Conservation (phyloP, 352 stramenopile genomes). For the Pythium volutum region DNA sequence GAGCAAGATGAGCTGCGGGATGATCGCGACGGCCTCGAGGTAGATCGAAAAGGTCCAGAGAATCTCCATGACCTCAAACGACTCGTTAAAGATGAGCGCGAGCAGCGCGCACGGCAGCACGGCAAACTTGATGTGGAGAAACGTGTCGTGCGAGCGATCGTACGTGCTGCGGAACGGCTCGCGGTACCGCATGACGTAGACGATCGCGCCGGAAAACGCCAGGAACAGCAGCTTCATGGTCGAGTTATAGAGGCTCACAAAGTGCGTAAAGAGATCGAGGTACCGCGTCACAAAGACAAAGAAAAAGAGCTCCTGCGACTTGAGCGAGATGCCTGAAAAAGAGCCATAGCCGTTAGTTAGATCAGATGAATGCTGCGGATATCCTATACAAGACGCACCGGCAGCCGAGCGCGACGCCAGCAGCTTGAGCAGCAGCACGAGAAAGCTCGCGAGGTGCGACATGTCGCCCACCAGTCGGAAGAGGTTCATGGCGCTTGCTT, state of each 20-base stretch:
- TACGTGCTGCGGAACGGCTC: constrained; percentile 98
- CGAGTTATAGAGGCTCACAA: constrained; percentile 97
- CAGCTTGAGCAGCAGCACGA: constrained; percentile 97
- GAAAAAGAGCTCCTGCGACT: constrained; percentile 99
- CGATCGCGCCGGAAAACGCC: constrained; percentile 93
- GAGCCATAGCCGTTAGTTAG: neutral
- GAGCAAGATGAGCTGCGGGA: constrained; percentile 99
- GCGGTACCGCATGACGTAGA: constrained; percentile 97
- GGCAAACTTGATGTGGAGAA: constrained; percentile 98
- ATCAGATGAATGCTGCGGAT: neutral
- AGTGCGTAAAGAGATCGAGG: constrained; percentile 97
- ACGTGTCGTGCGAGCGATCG: constrained; percentile 98
- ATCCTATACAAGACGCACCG: constrained; percentile 31
- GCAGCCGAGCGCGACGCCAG: constrained; percentile 78
- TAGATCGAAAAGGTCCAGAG: constrained; percentile 99
- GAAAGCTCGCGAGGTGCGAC: constrained; percentile 98
- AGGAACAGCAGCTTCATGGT: constrained; percentile 99
- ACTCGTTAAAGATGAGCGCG: constrained; percentile 95
- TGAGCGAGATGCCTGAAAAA: constrained; percentile 94
- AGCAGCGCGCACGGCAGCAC: constrained; percentile 94
- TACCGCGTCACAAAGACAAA: constrained; percentile 98
- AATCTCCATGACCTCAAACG: constrained; percentile 90
- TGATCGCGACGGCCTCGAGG: constrained; percentile 97
- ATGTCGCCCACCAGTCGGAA: constrained; percentile 99
- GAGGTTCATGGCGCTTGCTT: constrained; percentile 85